phyloP scores from a whole-genome alignment of 352 stramenopile species.

The Globisporangium camurandrum region DNA sequence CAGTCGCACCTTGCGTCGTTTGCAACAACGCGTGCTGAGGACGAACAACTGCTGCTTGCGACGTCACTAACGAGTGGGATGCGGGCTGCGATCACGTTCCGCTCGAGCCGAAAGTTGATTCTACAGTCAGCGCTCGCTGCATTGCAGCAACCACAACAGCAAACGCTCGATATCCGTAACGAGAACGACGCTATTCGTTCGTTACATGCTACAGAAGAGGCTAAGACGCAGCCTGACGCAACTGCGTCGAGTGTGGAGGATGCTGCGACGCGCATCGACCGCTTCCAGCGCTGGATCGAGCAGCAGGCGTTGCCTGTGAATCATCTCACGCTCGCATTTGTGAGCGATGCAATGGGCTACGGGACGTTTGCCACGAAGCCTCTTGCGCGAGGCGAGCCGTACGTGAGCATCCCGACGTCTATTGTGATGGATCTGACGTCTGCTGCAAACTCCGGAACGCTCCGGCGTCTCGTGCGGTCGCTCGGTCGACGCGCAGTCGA shows the following conservation, averaged over 20 bases:
- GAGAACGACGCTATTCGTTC: neutral
- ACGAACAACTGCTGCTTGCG: conserved; percentile 11
- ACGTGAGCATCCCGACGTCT: conserved; percentile 68
- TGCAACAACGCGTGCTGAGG: conserved; percentile 29
- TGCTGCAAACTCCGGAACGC: conserved; percentile 34
- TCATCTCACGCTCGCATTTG: conserved; percentile 45
- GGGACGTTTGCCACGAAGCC: conserved; percentile 53
- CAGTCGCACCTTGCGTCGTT: conserved; percentile 20
- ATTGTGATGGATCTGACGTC: conserved; percentile 66
- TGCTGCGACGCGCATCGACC: conserved; percentile 5
- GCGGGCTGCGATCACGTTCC: conserved; percentile 31
- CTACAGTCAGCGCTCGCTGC: conserved; percentile 17
- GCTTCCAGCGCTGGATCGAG: conserved; percentile 45
- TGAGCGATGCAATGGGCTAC: conserved; percentile 44
- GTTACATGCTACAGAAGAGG: no score
- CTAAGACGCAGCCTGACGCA: no score
- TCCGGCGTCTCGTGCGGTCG: conserved; percentile 22
- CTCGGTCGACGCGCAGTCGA: conserved; percentile 9
- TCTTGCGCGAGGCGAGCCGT: conserved; percentile 50
- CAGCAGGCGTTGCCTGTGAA: conserved; percentile 31
- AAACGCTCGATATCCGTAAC: neutral
- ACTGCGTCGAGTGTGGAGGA: conserved; percentile 5
- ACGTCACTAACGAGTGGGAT: neutral
- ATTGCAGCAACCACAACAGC: conserved; percentile 2
- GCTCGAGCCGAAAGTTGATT: conserved; percentile 46